Evolutionary conservation across 2,329 filamentous ascomycete genomes (phyloP).

Genomic region (Colletotrichum tropicale): DNA sequence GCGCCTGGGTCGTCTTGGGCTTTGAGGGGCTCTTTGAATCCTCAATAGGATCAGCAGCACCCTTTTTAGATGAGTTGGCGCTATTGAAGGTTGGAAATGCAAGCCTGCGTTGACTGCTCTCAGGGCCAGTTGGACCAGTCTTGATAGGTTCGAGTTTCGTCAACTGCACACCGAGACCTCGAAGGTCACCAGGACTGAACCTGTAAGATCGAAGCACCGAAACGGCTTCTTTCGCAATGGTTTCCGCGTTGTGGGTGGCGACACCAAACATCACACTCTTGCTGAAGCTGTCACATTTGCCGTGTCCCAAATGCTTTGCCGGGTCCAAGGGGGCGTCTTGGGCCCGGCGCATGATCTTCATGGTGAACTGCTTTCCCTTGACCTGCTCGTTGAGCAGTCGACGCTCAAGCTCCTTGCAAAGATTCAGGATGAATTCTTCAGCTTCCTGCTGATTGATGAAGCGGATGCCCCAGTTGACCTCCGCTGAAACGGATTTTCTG

Average conservation of each 20-base stretch:
- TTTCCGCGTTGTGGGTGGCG: constrained; percentile 75
- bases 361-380: constrained; percentile 84
- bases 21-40: constrained; percentile 42
- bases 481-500: constrained; percentile 93
- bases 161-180: constrained; percentile 91
- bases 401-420: constrained; percentile 84
- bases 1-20: constrained; percentile 30
- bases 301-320: constrained; percentile 91
- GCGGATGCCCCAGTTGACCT: constrained; percentile 97
- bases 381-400: constrained; percentile 83
- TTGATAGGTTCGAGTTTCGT: constrained; percentile 88
- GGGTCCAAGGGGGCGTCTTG: constrained; percentile 89
- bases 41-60: constrained; percentile 55
- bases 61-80: constrained; percentile 42
- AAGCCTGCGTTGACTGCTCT: constrained; percentile 81
- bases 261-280: constrained; percentile 85
- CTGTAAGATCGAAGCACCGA: constrained; percentile 80
- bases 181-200: constrained; percentile 89
- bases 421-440: constrained; percentile 85
- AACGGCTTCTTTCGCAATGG: constrained; percentile 82
- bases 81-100: constrained; percentile 67
- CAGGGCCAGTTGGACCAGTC: constrained; percentile 52
- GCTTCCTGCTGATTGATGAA: constrained; percentile 93
- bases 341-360: constrained; percentile 93
- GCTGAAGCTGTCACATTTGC: constrained; percentile 93